Percentiles rank a stretch among this genome's conserved stretches.
Evolutionary conservation across 495 filamentous ascomycete species (phyloP).

Genomic region (Endocarpon pusillum): DNA sequence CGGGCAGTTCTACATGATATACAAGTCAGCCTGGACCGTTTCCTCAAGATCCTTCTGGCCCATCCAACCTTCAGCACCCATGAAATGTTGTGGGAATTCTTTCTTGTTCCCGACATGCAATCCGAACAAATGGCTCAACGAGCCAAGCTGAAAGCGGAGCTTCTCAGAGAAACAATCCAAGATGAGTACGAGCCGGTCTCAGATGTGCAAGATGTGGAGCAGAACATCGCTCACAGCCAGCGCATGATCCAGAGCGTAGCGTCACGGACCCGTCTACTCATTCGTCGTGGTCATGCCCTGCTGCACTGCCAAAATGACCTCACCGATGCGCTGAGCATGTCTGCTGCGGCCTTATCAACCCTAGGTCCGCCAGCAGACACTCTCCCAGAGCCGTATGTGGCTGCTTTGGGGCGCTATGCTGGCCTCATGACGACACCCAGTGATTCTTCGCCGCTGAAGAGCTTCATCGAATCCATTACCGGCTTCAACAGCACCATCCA

Average conservation of each 20-base stretch:
- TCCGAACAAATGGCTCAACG: constrained; percentile 78
- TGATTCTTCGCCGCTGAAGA: constrained; percentile 45
- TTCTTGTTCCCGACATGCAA: constrained; percentile 88
- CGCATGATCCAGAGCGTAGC: constrained; percentile 76
- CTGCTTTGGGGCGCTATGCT: constrained; percentile 58
- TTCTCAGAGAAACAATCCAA: constrained; percentile 61
- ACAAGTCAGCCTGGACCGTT: constrained; percentile 71
- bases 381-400: constrained; percentile 47
- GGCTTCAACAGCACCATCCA: constrained; percentile 61
- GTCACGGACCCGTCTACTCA: constrained; percentile 60
- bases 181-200: constrained; percentile 70
- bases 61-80: constrained; percentile 94
- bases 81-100: constrained; percentile 98
- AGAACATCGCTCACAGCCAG: constrained; percentile 75
- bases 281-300: constrained; percentile 32
- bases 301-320: constrained; percentile 37
- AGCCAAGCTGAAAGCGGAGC: constrained; percentile 68
- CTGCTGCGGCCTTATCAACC: constrained; percentile 35
- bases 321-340: constrained; percentile 44
- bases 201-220: constrained; percentile 80
- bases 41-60: constrained; percentile 65
- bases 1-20: constrained; percentile 73
- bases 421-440: constrained; percentile 49
- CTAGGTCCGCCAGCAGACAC: constrained; percentile 26
- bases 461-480: constrained; percentile 58